These are phyloP conservation scores for Jimgerdemannia flammicorona DNA, from an alignment of 192 early-diverging fungal species.

Conservation along the genomic window DNA sequence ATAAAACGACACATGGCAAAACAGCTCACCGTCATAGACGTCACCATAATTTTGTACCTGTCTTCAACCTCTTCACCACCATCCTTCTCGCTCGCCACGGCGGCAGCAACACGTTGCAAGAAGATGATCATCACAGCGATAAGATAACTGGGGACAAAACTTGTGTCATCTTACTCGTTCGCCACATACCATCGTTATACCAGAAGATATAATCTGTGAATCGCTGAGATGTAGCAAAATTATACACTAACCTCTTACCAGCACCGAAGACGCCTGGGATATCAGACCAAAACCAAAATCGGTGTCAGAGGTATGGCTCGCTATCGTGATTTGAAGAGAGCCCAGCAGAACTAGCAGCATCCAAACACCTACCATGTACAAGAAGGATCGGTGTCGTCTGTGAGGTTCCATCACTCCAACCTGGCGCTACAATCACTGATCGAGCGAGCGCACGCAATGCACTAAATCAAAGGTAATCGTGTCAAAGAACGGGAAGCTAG, in stretches of 20 bases:
- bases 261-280: slow-evolving; percentile 58
- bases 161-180: neutral
- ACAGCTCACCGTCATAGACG: slow-evolving; percentile 60
- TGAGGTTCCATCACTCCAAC: slow-evolving; percentile 23
- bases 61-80: slow-evolving; percentile 19
- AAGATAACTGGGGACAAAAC: slow-evolving; percentile 40
- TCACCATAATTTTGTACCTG: slow-evolving; percentile 49
- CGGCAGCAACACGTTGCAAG: slow-evolving; percentile 46
- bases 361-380: slow-evolving; percentile 35
- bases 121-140: slow-evolving; percentile 60
- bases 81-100: slow-evolving; percentile 8
- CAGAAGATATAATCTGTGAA: neutral
- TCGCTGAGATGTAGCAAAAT: neutral
- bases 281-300: neutral
- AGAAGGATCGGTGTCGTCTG: slow-evolving; percentile 29
- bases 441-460: slow-evolving; percentile 34
- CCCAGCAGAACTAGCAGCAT: neutral
- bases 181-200: neutral
- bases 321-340: neutral
- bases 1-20: neutral
- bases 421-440: slow-evolving; percentile 33
- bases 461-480: slow-evolving; percentile 6
- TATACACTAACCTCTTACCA: slow-evolving; percentile 55
- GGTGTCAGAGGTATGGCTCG: neutral
- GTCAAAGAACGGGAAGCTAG: too few relatives aligned